phyloP scores from a whole-genome alignment of 1,139 yeast species.

The Zygotorulaspora mrakii region DNA sequence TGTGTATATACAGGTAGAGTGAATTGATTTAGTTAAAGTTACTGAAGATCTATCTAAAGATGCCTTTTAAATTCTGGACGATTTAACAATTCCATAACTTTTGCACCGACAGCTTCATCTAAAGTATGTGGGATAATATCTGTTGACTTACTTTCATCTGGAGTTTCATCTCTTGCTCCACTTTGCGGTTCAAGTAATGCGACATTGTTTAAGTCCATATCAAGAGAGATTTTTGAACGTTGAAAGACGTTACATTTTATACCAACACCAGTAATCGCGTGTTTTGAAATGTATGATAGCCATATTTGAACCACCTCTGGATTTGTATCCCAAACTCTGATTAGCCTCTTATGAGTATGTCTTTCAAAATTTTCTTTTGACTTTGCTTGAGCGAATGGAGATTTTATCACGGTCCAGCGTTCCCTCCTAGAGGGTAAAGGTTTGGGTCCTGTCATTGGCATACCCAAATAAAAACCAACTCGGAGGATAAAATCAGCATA shows the following conservation, averaged over 20 bases:
- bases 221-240: conserved; percentile 48
- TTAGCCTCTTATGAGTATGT: conserved; percentile 69
- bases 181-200: conserved; percentile 6
- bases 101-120: conserved; percentile 60
- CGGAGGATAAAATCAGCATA: conserved; percentile 83
- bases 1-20: conserved; percentile 12
- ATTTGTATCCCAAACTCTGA: conserved; percentile 78
- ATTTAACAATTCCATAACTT: conserved; percentile 67
- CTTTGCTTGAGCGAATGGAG: conserved; percentile 94
- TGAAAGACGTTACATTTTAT: conserved; percentile 69
- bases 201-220: conserved; percentile 33
- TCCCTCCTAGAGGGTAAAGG: conserved; percentile 72
- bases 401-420: conserved; percentile 88
- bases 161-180: conserved; percentile 10
- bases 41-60: conserved; percentile 13
- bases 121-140: conserved; percentile 12
- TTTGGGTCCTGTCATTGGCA: conserved; percentile 70
- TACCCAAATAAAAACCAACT: conserved; percentile 84
- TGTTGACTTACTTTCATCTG: conserved; percentile 7
- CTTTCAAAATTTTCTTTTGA: conserved; percentile 93
- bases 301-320: conserved; percentile 81
- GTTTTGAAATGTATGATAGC: conserved; percentile 73
- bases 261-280: conserved; percentile 78
- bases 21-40: conserved; percentile 7
- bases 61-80: conserved; percentile 56